Conservation (phyloP, 495 filamentous ascomycete genomes). For the Neurospora tetrasperma region DNA sequence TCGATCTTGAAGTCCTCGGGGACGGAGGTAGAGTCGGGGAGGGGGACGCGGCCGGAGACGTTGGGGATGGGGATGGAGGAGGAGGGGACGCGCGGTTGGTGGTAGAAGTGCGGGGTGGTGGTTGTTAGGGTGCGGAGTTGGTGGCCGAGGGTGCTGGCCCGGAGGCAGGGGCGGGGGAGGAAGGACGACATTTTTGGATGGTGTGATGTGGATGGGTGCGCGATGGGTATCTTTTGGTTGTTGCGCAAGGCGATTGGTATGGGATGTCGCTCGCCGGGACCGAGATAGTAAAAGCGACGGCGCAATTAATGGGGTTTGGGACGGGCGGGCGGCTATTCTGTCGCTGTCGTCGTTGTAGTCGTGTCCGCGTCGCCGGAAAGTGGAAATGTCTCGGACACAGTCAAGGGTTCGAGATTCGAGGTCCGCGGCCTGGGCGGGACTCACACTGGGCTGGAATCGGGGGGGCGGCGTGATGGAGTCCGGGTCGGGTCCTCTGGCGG, state of each 20-base stretch:
- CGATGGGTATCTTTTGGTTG: slow-evolving; percentile 3
- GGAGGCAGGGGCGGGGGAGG: slow-evolving; percentile 9
- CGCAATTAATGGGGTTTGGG: not conserved
- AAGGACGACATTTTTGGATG: slow-evolving; percentile 9
- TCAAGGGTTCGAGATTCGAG: not conserved
- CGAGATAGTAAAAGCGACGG: not conserved
- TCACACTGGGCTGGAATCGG: not conserved
- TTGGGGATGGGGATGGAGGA: slow-evolving; percentile 35
- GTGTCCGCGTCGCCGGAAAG: not conserved
- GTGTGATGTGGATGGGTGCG: slow-evolving; percentile 7
- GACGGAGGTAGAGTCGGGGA: slow-evolving; percentile 23
- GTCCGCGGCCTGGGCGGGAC: not conserved
- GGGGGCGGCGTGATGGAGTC: not conserved
- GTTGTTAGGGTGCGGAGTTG: not conserved
- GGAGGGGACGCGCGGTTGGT: slow-evolving; percentile 17
- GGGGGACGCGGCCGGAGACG: slow-evolving; percentile 30
- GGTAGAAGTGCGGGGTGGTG: not conserved
- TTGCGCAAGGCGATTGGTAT: too few relatives aligned
- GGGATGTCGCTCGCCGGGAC: too few relatives aligned
- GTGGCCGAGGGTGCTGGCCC: slow-evolving; percentile 3
- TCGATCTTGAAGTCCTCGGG: slow-evolving; percentile 21
- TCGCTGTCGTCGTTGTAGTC: not conserved
- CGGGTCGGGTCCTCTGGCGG: not conserved
- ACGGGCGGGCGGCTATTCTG: not conserved
- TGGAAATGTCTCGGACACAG: not conserved